Evolutionary conservation across 768 basidiomycete genomes (phyloP).

Genomic region (Suillus variegatus): DNA sequence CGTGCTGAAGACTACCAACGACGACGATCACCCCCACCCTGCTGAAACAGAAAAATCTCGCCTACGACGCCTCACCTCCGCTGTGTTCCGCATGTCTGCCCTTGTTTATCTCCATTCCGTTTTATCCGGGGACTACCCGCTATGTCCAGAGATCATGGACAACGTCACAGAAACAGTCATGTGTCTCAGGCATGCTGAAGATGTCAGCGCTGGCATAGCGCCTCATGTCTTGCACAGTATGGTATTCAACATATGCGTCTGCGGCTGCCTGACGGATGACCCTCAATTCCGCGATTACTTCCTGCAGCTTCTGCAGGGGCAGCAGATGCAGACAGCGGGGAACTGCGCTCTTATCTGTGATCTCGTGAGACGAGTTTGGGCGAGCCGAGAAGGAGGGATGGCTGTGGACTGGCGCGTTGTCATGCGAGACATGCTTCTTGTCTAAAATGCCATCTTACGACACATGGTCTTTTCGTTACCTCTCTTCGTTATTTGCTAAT

Average conservation of each 20-base stretch:
- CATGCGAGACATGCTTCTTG: slow-evolving; percentile 60
- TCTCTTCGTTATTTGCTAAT: neutral
- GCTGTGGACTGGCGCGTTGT: slow-evolving; percentile 65
- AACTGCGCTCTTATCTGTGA: slow-evolving; percentile 58
- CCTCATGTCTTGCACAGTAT: slow-evolving; percentile 72
- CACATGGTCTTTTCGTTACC: neutral
- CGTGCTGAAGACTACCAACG: slow-evolving; percentile 22
- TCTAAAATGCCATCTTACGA: slow-evolving; percentile 35
- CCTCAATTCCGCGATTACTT: slow-evolving; percentile 44
- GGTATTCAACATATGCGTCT: slow-evolving; percentile 76
- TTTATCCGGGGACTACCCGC: slow-evolving; percentile 71
- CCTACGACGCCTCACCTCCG: slow-evolving; percentile 48
- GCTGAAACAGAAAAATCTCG: slow-evolving; percentile 18
- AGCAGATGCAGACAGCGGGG: slow-evolving; percentile 57
- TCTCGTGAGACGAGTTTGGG: slow-evolving; percentile 65
- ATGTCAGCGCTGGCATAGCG: slow-evolving; percentile 32
- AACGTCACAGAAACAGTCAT: slow-evolving; percentile 56
- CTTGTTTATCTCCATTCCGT: slow-evolving; percentile 76
- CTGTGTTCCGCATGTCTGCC: slow-evolving; percentile 75
- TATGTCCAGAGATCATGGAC: slow-evolving; percentile 59
- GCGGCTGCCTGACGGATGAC: slow-evolving; percentile 67
- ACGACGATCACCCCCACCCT: slow-evolving; percentile 3
- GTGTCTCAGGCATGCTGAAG: slow-evolving; percentile 42
- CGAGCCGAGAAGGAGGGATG: slow-evolving; percentile 32
- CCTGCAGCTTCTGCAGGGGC: slow-evolving; percentile 46